A percentile compares a stretch with the other conserved stretches of the same genome.
Conservation (phyloP, 352 stramenopile species). For the Globisporangium heterothallicum region DNA sequence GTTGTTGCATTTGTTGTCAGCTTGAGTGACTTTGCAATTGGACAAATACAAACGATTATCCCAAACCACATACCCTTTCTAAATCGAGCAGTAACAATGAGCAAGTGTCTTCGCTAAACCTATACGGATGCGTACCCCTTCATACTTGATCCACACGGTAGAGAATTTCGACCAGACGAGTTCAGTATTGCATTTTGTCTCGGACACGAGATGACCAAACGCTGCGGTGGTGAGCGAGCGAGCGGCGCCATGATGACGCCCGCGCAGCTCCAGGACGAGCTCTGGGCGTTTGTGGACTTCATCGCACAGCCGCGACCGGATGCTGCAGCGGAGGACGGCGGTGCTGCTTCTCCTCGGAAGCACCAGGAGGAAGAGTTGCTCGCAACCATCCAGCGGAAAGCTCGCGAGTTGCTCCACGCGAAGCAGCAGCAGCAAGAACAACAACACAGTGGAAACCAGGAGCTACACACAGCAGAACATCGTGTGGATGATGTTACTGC, state of each 20-base stretch:
- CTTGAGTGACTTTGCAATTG: too few relatives aligned
- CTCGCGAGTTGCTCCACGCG: conserved; percentile 26
- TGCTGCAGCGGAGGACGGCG: conserved; percentile 4
- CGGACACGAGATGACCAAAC: conserved; percentile 8
- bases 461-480: not conserved
- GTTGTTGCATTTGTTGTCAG: too few relatives aligned
- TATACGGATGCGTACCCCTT: too few relatives aligned
- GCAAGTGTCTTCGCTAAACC: too few relatives aligned
- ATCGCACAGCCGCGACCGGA: conserved; percentile 11
- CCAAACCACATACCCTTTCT: too few relatives aligned
- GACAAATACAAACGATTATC: too few relatives aligned
- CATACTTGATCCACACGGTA: too few relatives aligned
- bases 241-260: conserved; percentile 8
- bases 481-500: not conserved
- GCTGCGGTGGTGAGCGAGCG: not conserved
- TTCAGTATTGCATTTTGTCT: not conserved
- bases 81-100: too few relatives aligned
- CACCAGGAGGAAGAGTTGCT: conserved; percentile 14
- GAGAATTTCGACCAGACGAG: too few relatives aligned
- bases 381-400: conserved; percentile 18
- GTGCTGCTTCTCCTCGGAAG: not conserved
- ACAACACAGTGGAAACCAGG: conserved; percentile 9
- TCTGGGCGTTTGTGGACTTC: conserved; percentile 52
- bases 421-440: conserved; percentile 4
- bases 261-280: conserved; percentile 19